Percentiles rank a stretch among this genome's conserved stretches.
These are phyloP conservation scores for Aspergillus indologenus DNA, from an alignment of 495 filamentous ascomycete genomes.

Conservation along the genomic window DNA sequence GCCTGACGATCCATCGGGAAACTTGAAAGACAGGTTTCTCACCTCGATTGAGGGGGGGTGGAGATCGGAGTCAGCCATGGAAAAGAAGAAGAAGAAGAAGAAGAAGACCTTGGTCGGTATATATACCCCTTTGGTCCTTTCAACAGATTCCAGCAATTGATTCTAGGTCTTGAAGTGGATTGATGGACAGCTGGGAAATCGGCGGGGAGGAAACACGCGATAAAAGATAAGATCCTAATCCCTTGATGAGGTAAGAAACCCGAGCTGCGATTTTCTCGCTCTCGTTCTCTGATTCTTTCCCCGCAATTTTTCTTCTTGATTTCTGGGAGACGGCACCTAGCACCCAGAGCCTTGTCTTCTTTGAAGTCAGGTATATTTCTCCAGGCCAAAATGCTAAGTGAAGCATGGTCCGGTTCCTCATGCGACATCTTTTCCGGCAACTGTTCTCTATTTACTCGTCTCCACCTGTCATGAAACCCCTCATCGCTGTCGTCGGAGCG, in stretches of 20 bases:
- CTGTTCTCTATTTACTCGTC: conserved; percentile 15
- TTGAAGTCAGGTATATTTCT: background rate
- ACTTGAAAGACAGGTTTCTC: conserved; percentile 77
- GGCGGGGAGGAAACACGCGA: too few species aligned
- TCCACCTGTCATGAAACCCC: conserved; percentile 46
- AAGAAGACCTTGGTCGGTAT: too few species aligned
- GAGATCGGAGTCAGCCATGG: conserved; percentile 20
- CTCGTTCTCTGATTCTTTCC: background rate
- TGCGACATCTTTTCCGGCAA: conserved; percentile 9
- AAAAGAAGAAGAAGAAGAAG: too few species aligned
- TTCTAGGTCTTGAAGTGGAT: too few species aligned
- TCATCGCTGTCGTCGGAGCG: conserved; percentile 84
- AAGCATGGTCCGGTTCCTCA: background rate
- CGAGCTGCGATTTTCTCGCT: conserved; percentile 5
- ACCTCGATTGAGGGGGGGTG: conserved; percentile 60
- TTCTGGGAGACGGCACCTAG: background rate
- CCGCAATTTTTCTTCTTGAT: background rate
- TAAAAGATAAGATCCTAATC: too few species aligned
- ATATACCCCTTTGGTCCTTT: too few species aligned
- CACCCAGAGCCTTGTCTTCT: too few species aligned
- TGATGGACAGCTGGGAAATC: too few species aligned
- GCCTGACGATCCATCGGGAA: conserved; percentile 75
- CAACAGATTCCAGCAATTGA: too few species aligned
- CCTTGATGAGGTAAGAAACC: background rate
- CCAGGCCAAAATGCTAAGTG: conserved; percentile 11